Percentiles rank a stretch among this genome's conserved stretches.
Conservation (phyloP, 2,329 filamentous ascomycete genomes). For the Verticillium longisporum region DNA sequence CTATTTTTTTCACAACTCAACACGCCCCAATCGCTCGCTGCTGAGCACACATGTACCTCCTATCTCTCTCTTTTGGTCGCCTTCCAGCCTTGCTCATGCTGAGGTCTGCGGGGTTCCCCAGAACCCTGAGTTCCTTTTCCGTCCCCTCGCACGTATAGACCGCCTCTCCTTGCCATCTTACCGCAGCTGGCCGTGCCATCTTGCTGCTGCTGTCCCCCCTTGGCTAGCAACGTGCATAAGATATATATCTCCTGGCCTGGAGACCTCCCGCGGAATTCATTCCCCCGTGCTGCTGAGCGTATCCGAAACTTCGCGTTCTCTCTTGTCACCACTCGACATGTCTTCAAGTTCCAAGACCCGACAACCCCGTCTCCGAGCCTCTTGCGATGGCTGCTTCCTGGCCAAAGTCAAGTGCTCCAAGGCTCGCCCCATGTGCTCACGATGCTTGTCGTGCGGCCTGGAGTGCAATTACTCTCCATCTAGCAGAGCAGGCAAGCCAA, state of each 20-base stretch:
- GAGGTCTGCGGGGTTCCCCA: not conserved
- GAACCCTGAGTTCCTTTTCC: not conserved
- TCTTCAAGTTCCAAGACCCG: conserved; percentile 21
- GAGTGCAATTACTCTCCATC: conserved; percentile 47
- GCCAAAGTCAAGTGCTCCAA: conserved; percentile 53
- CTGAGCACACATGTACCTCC: not conserved
- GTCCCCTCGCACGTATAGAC: not conserved
- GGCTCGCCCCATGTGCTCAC: conserved; percentile 42
- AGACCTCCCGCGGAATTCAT: not conserved
- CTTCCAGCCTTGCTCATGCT: not conserved
- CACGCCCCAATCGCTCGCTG: not conserved
- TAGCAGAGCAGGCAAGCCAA: conserved; percentile 41
- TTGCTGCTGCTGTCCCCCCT: not conserved
- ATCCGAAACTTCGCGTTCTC: not conserved
- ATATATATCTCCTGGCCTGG: not conserved
- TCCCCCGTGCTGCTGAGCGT: not conserved
- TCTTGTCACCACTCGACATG: not conserved
- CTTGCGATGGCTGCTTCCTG: conserved; percentile 48
- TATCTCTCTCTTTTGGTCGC: not conserved
- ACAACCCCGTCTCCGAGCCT: conserved; percentile 36
- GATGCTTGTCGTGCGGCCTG: conserved; percentile 41
- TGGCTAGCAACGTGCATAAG: not conserved
- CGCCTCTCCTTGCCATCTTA: not conserved
- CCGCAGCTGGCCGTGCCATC: not conserved
- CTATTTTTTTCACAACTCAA: not conserved